Percentiles rank a stretch among this genome's conserved stretches.
Evolutionary conservation across 2,329 filamentous ascomycete genomes (phyloP).

Genomic region (Sphaerulina vaccinii): DNA sequence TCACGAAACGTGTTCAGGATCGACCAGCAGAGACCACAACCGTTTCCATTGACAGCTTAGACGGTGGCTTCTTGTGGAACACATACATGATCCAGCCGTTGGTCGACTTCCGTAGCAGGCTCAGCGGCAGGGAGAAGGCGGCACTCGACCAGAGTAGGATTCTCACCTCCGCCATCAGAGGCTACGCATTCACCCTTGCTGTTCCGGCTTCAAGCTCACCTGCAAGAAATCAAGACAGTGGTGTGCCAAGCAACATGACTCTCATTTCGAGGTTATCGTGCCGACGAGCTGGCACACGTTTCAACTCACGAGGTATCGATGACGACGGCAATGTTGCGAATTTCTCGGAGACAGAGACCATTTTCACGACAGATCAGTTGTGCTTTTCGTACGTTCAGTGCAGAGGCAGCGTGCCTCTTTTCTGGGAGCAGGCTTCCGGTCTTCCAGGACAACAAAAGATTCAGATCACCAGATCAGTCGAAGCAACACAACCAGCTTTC

Average conservation of each 20-base stretch:
- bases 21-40: slow-evolving; percentile 59
- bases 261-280: slow-evolving; percentile 91
- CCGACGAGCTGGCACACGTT: slow-evolving; percentile 84
- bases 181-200: slow-evolving; percentile 83
- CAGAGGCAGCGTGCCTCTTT: slow-evolving; percentile 88
- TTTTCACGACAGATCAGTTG: slow-evolving; percentile 76
- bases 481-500: slow-evolving; percentile 91
- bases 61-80: slow-evolving; percentile 94
- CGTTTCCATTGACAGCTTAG: slow-evolving; percentile 89
- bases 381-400: slow-evolving; percentile 94
- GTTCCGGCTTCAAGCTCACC: slow-evolving; percentile 76
- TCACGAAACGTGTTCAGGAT: slow-evolving; percentile 90
- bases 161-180: slow-evolving; percentile 88
- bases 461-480: slow-evolving; percentile 78
- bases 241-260: slow-evolving; percentile 79
- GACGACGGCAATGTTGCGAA: slow-evolving; percentile 97
- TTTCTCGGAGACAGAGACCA: slow-evolving; percentile 96
- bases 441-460: slow-evolving; percentile 95
- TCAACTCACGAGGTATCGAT: slow-evolving; percentile 96
- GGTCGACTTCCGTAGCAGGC: slow-evolving; percentile 79
- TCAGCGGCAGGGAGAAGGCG: slow-evolving; percentile 71
- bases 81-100: slow-evolving; percentile 96
- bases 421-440: slow-evolving; percentile 92
- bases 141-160: slow-evolving; percentile 84
- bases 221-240: slow-evolving; percentile 62